Conservation (phyloP, 345 rosid genomes). For the Hibiscus syriacus region DNA sequence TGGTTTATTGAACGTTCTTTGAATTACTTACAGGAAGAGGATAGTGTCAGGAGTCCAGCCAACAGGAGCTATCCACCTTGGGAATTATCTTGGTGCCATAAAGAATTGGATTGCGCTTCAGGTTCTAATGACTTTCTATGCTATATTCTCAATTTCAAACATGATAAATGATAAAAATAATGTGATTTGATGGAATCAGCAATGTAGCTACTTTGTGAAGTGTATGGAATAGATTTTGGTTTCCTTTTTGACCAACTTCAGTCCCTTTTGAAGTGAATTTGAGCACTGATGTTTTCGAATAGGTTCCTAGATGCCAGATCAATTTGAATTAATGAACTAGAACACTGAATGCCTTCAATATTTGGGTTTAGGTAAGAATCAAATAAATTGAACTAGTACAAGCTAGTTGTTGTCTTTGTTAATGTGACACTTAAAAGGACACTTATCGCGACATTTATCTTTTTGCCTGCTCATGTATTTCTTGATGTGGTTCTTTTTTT, state of each 20-base stretch:
- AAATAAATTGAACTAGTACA: background rate
- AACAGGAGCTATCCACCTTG: constrained; percentile 80
- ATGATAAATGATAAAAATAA: background rate
- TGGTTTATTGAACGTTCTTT: background rate
- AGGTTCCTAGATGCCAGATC: background rate
- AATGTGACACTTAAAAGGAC: background rate
- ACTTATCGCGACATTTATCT: background rate
- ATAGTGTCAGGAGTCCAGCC: constrained; percentile 95
- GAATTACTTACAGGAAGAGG: constrained; percentile 47
- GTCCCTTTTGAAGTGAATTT: background rate
- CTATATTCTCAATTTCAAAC: background rate
- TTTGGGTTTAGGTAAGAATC: background rate
- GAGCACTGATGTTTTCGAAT: background rate
- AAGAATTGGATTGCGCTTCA: constrained; percentile 57
- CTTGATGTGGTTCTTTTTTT: constrained; percentile 5
- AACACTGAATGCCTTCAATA: background rate
- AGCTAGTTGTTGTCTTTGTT: background rate
- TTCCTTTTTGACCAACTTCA: background rate
- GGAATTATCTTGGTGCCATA: constrained; percentile 89
- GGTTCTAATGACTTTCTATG: background rate
- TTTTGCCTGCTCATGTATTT: background rate
- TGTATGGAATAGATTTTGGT: background rate
- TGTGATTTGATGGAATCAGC: background rate
- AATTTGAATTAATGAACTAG: background rate
- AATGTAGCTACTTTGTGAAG: background rate